Percentiles rank a stretch among this genome's conserved stretches.
Evolutionary conservation across 2,329 filamentous ascomycete species (phyloP).

Genomic region (Rhynchosporium graminicola): DNA sequence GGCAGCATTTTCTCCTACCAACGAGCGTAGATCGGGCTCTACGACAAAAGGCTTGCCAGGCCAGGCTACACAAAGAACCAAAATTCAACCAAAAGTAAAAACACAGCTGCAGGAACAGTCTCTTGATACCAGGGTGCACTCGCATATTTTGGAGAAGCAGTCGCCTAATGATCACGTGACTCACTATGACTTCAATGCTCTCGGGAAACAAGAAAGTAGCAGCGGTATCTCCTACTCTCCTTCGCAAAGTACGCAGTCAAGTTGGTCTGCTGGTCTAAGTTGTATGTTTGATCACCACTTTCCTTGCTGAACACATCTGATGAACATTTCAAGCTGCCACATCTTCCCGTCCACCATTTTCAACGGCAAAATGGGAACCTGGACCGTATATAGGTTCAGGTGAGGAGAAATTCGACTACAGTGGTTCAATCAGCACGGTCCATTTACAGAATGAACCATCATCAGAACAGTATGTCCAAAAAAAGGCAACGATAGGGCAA

Average conservation of each 20-base stretch:
- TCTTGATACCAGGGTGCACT: slow-evolving; percentile 27
- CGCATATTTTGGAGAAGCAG: slow-evolving; percentile 2
- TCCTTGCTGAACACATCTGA: slow-evolving; percentile 13
- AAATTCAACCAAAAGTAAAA: slow-evolving; percentile 2
- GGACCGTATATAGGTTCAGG: background rate
- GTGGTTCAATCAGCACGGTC: background rate
- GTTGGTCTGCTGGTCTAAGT: slow-evolving; percentile 26
- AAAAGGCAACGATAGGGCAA: background rate
- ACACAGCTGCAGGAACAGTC: slow-evolving; percentile 9
- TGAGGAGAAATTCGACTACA: background rate
- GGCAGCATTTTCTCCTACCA: slow-evolving; percentile 2
- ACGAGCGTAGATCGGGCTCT: background rate
- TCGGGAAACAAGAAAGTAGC: slow-evolving; percentile 24
- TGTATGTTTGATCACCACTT: slow-evolving; percentile 20
- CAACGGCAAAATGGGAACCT: slow-evolving; percentile 6
- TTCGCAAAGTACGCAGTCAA: slow-evolving; percentile 17
- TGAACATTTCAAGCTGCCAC: background rate
- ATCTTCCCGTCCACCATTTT: background rate
- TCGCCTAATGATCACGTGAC: slow-evolving; percentile 15
- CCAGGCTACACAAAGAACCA: background rate
- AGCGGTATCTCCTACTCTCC: slow-evolving; percentile 7
- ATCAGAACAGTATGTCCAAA: background rate
- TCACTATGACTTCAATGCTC: slow-evolving; percentile 35
- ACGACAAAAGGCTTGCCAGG: background rate
- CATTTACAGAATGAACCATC: background rate